Percentiles rank a stretch among this genome's conserved stretches.
Evolutionary conservation across 129 eudicot genomes (phyloP).

Genomic region (Gnaphalium uliginosum): DNA sequence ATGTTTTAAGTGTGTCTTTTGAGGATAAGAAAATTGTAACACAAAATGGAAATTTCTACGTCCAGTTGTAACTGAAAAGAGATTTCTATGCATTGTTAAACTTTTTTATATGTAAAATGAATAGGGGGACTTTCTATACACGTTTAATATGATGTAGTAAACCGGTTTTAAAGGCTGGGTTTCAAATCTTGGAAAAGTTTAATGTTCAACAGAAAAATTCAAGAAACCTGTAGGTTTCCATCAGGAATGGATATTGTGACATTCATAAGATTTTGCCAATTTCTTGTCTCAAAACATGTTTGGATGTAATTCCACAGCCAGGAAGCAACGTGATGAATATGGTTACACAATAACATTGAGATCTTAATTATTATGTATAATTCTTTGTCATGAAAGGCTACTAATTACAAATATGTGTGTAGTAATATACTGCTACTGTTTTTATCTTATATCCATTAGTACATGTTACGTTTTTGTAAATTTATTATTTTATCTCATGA

Average conservation of each 20-base stretch:
- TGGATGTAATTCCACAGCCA: too few relatives aligned
- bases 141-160: neutral
- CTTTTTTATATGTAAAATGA: neutral
- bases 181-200: neutral
- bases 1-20: too few relatives aligned
- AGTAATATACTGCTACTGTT: neutral
- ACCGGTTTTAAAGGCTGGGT: neutral
- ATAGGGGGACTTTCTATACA: neutral
- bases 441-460: neutral
- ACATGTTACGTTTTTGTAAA: neutral
- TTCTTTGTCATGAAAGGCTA: neutral
- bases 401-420: too few relatives aligned
- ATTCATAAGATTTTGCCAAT: neutral
- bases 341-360: too few relatives aligned
- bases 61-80: neutral
- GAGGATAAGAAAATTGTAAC: too few relatives aligned
- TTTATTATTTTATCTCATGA: neutral
- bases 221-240: neutral
- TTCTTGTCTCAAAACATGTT: too few relatives aligned
- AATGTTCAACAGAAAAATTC: neutral
- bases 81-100: neutral
- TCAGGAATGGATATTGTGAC: neutral
- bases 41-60: neutral
- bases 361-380: too few relatives aligned
- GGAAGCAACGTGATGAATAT: too few relatives aligned